A percentile compares a stretch with the other conserved stretches of the same genome.
phyloP scores from a whole-genome alignment of 495 filamentous ascomycete genomes.

The Podospora anserina region DNA sequence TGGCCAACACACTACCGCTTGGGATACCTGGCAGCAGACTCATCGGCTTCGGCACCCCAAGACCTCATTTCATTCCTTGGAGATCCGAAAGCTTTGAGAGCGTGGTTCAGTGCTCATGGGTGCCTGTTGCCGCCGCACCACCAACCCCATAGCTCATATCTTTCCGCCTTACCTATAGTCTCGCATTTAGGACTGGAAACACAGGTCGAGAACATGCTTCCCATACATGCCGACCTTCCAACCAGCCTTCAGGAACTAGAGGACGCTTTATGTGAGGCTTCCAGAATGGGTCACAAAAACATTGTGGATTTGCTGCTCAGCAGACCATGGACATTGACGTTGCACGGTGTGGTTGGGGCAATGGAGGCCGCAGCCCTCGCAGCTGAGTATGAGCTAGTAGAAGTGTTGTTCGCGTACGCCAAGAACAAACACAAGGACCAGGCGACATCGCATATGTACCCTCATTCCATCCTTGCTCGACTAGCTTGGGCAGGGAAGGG shows the following conservation, averaged over 20 bases:
- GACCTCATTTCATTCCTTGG: neutral
- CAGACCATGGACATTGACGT: neutral
- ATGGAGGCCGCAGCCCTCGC: neutral
- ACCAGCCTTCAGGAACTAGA: neutral
- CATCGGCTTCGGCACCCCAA: neutral
- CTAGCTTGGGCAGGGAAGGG: no score
- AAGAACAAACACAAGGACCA: no score
- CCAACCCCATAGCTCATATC: neutral
- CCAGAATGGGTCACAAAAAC: neutral
- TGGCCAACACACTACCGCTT: neutral
- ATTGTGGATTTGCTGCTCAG: neutral
- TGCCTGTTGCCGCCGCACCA: neutral
- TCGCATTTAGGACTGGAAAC: neutral
- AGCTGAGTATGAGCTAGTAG: neutral
- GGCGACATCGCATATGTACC: no score
- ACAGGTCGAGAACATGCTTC: neutral
- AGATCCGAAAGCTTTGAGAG: neutral
- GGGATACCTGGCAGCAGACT: neutral
- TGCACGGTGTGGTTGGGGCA: neutral
- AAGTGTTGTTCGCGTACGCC: no score
- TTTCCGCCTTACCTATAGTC: neutral
- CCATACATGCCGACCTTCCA: no score
- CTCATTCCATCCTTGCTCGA: no score
- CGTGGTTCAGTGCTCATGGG: neutral
- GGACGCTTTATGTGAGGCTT: neutral